phyloP scores from a whole-genome alignment of 257 asterid genomes.

The Scutellaria barbata region DNA sequence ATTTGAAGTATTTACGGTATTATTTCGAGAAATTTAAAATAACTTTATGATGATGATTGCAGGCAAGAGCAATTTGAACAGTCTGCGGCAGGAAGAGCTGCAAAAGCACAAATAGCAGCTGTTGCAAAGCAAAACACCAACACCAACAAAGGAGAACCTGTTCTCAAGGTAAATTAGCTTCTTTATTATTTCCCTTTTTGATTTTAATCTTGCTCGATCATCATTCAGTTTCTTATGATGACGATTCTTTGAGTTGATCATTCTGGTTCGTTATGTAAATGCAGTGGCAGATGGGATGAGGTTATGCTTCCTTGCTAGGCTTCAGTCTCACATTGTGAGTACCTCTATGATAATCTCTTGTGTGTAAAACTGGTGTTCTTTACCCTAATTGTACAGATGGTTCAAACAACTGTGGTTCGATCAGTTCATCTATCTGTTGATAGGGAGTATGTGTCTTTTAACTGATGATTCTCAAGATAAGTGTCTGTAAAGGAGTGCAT shows the following conservation, averaged over 20 bases:
- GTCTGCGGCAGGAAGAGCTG: constrained; percentile 92
- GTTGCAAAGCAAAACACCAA: constrained; percentile 74
- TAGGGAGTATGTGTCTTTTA: constrained; percentile 16
- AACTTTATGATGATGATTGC: constrained; percentile 29
- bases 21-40: neutral
- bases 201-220: constrained; percentile 2
- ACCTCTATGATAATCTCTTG: neutral
- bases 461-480: constrained; percentile 18
- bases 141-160: constrained; percentile 78
- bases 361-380: neutral
- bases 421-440: neutral
- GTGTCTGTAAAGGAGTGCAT: constrained; percentile 34
- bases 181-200: neutral
- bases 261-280: constrained; percentile 36
- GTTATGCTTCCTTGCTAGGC: constrained; percentile 32
- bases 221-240: neutral
- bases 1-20: neutral
- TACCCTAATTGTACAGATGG: constrained; percentile 34
- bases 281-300: constrained; percentile 98
- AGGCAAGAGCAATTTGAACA: constrained; percentile 88
- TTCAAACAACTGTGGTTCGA: neutral
- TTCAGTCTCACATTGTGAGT: constrained; percentile 47
- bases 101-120: constrained; percentile 83
- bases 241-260: constrained; percentile 16
- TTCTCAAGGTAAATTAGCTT: constrained; percentile 62